Evolutionary conservation across 2,329 filamentous ascomycete genomes (phyloP).

Genomic region (Alternaria postmessia): DNA sequence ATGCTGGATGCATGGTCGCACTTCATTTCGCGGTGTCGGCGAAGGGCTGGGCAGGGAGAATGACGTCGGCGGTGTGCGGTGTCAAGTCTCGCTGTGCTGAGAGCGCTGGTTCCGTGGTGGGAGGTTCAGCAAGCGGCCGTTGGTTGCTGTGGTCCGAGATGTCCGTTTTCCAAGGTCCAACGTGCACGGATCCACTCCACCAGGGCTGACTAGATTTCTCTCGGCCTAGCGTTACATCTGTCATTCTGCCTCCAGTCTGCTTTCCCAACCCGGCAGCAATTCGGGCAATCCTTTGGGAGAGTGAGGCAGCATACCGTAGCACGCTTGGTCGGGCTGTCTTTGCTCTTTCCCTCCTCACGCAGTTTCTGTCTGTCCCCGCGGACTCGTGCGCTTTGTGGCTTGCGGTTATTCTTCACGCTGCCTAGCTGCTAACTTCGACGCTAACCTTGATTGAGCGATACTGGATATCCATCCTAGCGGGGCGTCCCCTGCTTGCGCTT

Average conservation of each 20-base stretch:
- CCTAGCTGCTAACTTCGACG: background rate
- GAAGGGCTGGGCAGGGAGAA: background rate
- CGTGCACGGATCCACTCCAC: background rate
- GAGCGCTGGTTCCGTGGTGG: background rate
- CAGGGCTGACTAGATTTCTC: background rate
- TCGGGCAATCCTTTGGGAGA: slow-evolving; percentile 1
- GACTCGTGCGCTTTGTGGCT: background rate
- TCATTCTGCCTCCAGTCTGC: slow-evolving; percentile 2
- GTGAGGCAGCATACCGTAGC: slow-evolving; percentile 4
- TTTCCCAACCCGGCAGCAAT: slow-evolving; percentile 1
- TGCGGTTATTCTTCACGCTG: slow-evolving; percentile 5
- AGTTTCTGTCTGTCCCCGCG: background rate
- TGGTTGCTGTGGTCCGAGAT: background rate
- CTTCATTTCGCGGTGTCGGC: slow-evolving; percentile 4
- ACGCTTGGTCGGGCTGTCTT: background rate
- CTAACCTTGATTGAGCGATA: background rate
- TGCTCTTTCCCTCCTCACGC: background rate
- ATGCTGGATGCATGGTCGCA: slow-evolving; percentile 1
- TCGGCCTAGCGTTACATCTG: background rate
- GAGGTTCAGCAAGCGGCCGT: slow-evolving; percentile 1
- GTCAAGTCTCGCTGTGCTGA: background rate
- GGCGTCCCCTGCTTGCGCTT: slow-evolving; percentile 8
- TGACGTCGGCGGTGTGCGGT: slow-evolving; percentile 7
- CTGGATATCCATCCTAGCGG: slow-evolving; percentile 12
- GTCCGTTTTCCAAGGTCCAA: background rate